A percentile compares a stretch with the other conserved stretches of the same genome.
Evolutionary conservation across 495 filamentous ascomycete genomes (phyloP).

Genomic region (Neurospora cerealis): DNA sequence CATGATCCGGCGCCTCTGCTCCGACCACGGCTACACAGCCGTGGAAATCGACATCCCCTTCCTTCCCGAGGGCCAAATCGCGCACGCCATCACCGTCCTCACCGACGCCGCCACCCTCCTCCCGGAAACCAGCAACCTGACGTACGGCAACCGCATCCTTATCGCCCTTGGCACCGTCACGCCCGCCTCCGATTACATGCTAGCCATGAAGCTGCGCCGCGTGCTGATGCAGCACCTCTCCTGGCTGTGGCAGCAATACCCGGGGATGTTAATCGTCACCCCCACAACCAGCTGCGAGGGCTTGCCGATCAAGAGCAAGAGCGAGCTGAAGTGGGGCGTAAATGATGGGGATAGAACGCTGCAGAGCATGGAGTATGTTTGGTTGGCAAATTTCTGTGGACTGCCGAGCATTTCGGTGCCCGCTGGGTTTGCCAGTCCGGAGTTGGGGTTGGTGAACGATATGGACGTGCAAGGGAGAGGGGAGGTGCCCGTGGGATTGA

Average conservation of each 20-base stretch:
- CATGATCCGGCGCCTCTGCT: slow-evolving; percentile 47
- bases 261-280: slow-evolving; percentile 64
- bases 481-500: slow-evolving; percentile 63
- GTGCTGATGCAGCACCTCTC: slow-evolving; percentile 74
- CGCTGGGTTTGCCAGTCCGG: slow-evolving; percentile 48
- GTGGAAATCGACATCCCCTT: slow-evolving; percentile 65
- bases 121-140: slow-evolving; percentile 34
- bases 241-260: slow-evolving; percentile 56
- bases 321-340: slow-evolving; percentile 50
- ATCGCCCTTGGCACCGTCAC: slow-evolving; percentile 54
- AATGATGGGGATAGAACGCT: slow-evolving; percentile 61
- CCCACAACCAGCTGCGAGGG: slow-evolving; percentile 68
- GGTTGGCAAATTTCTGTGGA: slow-evolving; percentile 74
- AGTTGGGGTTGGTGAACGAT: slow-evolving; percentile 14
- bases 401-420: slow-evolving; percentile 62
- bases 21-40: slow-evolving; percentile 47
- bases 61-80: slow-evolving; percentile 61
- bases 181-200: slow-evolving; percentile 54
- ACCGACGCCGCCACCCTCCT: slow-evolving; percentile 47
- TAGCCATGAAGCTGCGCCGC: slow-evolving; percentile 66
- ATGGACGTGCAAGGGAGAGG: slow-evolving; percentile 23
- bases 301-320: slow-evolving; percentile 46
- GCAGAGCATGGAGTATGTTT: slow-evolving; percentile 75
- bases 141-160: slow-evolving; percentile 60
- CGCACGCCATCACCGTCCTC: slow-evolving; percentile 74